Conservation (phyloP, 768 basidiomycete species). For the Hirschioporus abietinus region DNA sequence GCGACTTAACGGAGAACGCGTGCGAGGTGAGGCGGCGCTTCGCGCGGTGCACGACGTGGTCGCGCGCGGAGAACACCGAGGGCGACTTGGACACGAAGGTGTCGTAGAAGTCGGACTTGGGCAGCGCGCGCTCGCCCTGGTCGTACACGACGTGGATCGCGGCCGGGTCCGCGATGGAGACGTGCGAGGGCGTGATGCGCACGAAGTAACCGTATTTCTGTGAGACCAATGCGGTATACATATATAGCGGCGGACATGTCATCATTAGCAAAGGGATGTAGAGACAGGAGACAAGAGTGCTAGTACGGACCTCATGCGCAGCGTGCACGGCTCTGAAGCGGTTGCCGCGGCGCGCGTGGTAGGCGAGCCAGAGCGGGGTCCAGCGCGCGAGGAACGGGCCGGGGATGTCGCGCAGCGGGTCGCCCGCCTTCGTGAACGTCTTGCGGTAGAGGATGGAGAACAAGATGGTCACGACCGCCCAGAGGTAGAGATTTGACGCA, state of each 20-base stretch:
- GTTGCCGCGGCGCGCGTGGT: constrained; percentile 24
- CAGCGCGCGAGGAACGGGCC: constrained; percentile 27
- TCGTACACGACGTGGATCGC: constrained; percentile 26
- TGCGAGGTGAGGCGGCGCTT: constrained; percentile 28
- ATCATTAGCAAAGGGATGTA: no score
- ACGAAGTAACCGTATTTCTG: constrained; percentile 27
- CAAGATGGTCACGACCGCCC: not conserved
- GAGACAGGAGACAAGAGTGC: not conserved
- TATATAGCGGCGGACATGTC: no score
- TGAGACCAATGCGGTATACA: not conserved
- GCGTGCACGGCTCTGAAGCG: constrained; percentile 26
- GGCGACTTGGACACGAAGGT: constrained; percentile 25
- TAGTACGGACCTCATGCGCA: constrained; percentile 23
- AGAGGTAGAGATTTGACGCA: not conserved
- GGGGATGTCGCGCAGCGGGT: constrained; percentile 18
- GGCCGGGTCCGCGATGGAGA: constrained; percentile 26
- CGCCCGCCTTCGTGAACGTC: constrained; percentile 4
- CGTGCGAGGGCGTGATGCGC: constrained; percentile 28
- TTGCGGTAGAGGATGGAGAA: not conserved
- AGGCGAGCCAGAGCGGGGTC: constrained; percentile 28
- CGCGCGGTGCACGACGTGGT: constrained; percentile 26
- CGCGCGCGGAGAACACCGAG: constrained; percentile 27
- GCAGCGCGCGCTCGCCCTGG: constrained; percentile 25
- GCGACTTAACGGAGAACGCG: constrained; percentile 21
- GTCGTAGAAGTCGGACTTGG: constrained; percentile 28